Percentiles rank a stretch among this genome's conserved stretches.
phyloP scores from a whole-genome alignment of 2,329 filamentous ascomycete species.

The Botryotinia calthae region DNA sequence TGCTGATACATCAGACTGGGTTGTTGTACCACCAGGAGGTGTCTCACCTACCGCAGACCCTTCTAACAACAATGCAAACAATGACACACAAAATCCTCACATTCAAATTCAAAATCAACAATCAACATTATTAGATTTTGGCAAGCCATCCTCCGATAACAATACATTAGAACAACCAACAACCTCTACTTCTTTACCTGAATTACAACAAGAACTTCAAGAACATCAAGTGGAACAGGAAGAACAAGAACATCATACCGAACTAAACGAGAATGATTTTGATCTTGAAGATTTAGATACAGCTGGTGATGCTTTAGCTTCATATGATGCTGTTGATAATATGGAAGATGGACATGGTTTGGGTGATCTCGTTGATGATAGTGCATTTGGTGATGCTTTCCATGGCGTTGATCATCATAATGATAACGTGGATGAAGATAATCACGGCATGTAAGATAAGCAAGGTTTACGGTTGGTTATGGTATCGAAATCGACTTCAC shows the following conservation, averaged over 20 bases:
- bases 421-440: slow-evolving; percentile 23
- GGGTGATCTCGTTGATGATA: slow-evolving; percentile 67
- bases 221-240: slow-evolving; percentile 24
- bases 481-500: not conserved
- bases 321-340: slow-evolving; percentile 56
- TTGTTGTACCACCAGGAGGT: slow-evolving; percentile 67
- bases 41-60: slow-evolving; percentile 40
- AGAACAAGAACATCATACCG: slow-evolving; percentile 32
- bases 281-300: slow-evolving; percentile 66
- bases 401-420: slow-evolving; percentile 53
- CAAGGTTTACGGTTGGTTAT: not conserved
- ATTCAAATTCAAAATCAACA: not conserved
- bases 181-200: slow-evolving; percentile 7
- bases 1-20: slow-evolving; percentile 65
- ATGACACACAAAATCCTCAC: not conserved
- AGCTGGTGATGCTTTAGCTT: slow-evolving; percentile 67
- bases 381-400: slow-evolving; percentile 81
- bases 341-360: slow-evolving; percentile 49
- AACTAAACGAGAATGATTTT: slow-evolving; percentile 56
- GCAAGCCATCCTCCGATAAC: slow-evolving; percentile 7
- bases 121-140: not conserved
- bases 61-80: slow-evolving; percentile 14
- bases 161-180: slow-evolving; percentile 15
- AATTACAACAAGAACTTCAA: slow-evolving; percentile 12
- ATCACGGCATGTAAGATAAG: slow-evolving; percentile 23